Percentiles rank a stretch among this genome's conserved stretches.
Evolutionary conservation across 164 flowering plant species (phyloP).

Genomic region (Sextonia rubra): DNA sequence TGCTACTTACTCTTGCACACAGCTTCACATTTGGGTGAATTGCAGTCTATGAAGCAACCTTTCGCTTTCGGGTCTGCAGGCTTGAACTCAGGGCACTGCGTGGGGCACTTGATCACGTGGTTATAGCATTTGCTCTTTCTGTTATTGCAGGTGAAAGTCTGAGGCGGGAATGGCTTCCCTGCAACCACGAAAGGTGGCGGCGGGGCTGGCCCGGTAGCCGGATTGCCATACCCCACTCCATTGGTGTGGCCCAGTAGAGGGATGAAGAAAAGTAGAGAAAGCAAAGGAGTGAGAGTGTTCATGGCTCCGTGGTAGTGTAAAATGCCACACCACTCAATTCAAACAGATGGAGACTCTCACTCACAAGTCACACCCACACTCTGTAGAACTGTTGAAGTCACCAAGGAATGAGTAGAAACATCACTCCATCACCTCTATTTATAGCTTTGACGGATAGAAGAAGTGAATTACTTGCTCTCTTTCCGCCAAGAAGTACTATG

Average conservation of each 20-base stretch:
- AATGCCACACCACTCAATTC: not conserved
- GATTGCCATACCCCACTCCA: constrained; percentile 13
- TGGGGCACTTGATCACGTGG: constrained; percentile 21
- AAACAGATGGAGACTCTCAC: not conserved
- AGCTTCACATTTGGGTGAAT: constrained; percentile 28
- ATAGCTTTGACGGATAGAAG: not conserved
- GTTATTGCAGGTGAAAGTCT: constrained; percentile 14
- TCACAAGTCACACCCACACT: constrained; percentile 1
- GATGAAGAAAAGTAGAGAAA: constrained; percentile 4
- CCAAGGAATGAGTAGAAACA: not conserved
- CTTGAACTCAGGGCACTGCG: constrained; percentile 25
- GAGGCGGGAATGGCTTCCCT: constrained; percentile 20
- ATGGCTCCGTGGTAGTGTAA: not conserved
- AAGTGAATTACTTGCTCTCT: not conserved
- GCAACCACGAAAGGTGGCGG: constrained; percentile 22
- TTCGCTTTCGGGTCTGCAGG: constrained; percentile 23
- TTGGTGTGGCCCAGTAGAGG: constrained; percentile 5
- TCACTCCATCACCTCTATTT: constrained; percentile 1
- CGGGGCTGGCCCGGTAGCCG: constrained; percentile 4
- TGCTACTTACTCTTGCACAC: constrained; percentile 21
- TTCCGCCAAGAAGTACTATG: not conserved
- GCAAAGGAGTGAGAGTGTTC: constrained; percentile 7
- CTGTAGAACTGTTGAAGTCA: no score
- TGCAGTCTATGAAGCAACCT: constrained; percentile 29
- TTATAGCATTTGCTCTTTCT: constrained; percentile 4